These are phyloP conservation scores for Polyporus tsugae DNA, from an alignment of 1,284 basidiomycete species.

Conservation along the genomic window DNA sequence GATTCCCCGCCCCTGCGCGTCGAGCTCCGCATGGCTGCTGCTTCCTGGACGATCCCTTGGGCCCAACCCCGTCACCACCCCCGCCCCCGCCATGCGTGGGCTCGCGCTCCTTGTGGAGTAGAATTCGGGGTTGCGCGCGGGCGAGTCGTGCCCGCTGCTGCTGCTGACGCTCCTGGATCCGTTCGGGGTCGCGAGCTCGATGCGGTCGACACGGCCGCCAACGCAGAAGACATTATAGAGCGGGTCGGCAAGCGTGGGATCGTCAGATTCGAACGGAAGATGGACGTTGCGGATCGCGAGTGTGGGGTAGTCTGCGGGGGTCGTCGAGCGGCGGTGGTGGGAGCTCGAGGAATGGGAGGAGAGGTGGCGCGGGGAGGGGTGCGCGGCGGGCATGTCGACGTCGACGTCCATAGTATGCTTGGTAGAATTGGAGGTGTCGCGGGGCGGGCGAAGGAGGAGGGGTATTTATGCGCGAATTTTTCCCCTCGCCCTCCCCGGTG, in stretches of 20 bases:
- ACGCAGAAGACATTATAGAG: conserved; percentile 40
- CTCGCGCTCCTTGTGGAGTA: conserved; percentile 4
- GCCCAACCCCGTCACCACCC: neutral
- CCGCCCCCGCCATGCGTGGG: neutral
- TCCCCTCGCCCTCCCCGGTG: conserved; percentile 6
- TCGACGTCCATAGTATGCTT: conserved; percentile 26
- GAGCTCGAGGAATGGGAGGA: conserved; percentile 7
- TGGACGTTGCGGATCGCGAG: conserved; percentile 39
- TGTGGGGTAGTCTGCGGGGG: conserved; percentile 22
- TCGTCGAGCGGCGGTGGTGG: conserved; percentile 12
- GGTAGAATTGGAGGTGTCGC: neutral
- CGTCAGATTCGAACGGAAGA: conserved; percentile 33
- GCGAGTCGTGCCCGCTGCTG: conserved; percentile 28
- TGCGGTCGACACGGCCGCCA: conserved; percentile 32
- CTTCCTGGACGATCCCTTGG: conserved; percentile 13
- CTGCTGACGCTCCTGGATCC: conserved; percentile 24
- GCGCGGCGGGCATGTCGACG: conserved; percentile 30
- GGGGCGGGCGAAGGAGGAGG: neutral
- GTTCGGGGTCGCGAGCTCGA: conserved; percentile 31
- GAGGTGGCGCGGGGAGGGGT: conserved; percentile 9
- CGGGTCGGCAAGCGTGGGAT: conserved; percentile 27
- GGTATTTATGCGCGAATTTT: conserved; percentile 23
- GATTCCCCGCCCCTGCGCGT: conserved; percentile 53
- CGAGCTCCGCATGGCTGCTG: conserved; percentile 39
- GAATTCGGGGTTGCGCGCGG: conserved; percentile 28